Percentiles rank a stretch among this genome's conserved stretches.
Conservation (phyloP, 768 basidiomycete genomes). For the Tricholoma bakamatsutake region DNA sequence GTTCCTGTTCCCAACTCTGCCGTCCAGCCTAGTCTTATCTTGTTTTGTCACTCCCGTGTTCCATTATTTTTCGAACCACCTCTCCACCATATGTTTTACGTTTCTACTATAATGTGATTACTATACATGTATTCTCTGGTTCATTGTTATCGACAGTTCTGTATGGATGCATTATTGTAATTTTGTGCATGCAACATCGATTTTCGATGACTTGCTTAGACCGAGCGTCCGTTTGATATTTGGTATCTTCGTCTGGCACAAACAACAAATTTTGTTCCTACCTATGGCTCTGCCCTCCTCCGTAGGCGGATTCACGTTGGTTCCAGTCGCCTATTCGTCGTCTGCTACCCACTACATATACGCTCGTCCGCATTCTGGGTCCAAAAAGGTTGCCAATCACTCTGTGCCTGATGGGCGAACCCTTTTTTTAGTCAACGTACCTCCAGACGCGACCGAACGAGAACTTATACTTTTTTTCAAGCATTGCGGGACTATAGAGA, state of each 20-base stretch:
- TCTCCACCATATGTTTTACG: background rate
- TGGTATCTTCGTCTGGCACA: background rate
- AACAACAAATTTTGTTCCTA: background rate
- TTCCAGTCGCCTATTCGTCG: conserved; percentile 38
- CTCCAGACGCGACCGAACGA: conserved; percentile 81
- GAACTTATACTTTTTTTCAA: conserved; percentile 78
- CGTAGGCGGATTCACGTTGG: conserved; percentile 43
- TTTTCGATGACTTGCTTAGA: too few relatives aligned
- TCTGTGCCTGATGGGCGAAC: conserved; percentile 55
- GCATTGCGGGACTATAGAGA: conserved; percentile 70
- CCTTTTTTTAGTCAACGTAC: conserved; percentile 84
- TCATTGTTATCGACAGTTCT: background rate
- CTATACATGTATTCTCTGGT: background rate
- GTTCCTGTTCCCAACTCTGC: background rate
- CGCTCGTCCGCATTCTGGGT: conserved; percentile 55
- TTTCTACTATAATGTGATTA: background rate
- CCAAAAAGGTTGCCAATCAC: conserved; percentile 31
- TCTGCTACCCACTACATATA: conserved; percentile 69
- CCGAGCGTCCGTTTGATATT: background rate
- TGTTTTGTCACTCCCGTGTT: conserved; percentile 1
- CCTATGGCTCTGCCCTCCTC: conserved; percentile 23
- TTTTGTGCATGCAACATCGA: background rate
- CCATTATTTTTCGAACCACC: background rate
- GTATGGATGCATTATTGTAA: background rate
- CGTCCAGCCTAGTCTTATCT: background rate